Base-by-base conservation (phyloP, 345 rosid species). In the Camelina neglecta region DNA sequence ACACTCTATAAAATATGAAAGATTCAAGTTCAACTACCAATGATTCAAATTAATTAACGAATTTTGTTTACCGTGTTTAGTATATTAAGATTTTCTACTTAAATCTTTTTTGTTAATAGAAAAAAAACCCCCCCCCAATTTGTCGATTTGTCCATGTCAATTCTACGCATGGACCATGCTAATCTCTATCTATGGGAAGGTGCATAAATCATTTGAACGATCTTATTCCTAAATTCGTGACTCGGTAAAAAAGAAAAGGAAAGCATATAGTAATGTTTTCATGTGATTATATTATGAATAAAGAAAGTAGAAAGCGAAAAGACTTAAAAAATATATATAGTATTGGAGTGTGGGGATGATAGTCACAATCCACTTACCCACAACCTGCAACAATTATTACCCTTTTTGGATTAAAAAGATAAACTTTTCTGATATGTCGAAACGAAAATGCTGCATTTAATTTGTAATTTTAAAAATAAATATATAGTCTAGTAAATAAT, bases 301-400 rank as follows among this genome's bases (percentile, higher is more conserved):
- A 64, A 64, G 80, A 47, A 71, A 57, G 47, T 36, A 36, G 75
- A 77, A 70, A 77, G 75, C 74, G 80, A 69, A 33, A 54, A 62
- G 80, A 69, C 64, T 33, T 21, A 16, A 31, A 45, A 76, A 45
- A 76, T 35, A 47, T 56, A 24, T 23, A 47, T 47, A 36, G 33
- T 42, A 6, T 23, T 44, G 18, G 65, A 76, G 66, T 77, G 54
- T 77, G 75, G 51, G 71, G 67, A 64, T 64, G 66, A 70, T 21
- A 70, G 66, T 41, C 71, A 60, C 75, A 31, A 75, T 60, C 69
- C 57, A 75, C 64, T 70, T 63, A 70, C 73, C 23, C 57, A 39
- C 72, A 58, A 51, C 81, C 77, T 72, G 76, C 73, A 58, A 59
- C 69, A 72, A 65, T 72, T 66, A 72, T 66, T 66, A 78, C 53